Conservation (phyloP, 2,329 filamentous ascomycete species). For the Xylaria multiplex region DNA sequence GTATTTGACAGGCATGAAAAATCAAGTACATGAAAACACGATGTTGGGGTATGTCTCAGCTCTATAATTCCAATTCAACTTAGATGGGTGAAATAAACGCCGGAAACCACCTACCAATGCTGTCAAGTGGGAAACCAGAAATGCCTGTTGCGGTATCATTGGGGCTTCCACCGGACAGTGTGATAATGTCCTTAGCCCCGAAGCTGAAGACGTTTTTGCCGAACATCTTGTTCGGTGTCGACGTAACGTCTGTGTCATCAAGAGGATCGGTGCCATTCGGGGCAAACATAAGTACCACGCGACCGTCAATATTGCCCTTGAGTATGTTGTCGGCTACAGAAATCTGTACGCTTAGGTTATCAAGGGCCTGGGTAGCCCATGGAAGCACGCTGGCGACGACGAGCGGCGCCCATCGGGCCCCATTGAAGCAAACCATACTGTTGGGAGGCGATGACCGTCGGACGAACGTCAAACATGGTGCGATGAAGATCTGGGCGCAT, state of each 20-base stretch:
- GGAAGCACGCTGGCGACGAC: constrained; percentile 26
- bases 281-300: constrained; percentile 43
- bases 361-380: constrained; percentile 10
- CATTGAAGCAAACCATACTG: constrained; percentile 32
- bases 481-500: constrained; percentile 1
- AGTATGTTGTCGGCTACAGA: constrained; percentile 42
- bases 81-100: background rate
- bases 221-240: constrained; percentile 41
- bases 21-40: background rate
- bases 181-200: constrained; percentile 31
- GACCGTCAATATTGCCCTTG: constrained; percentile 35
- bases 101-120: constrained; percentile 28
- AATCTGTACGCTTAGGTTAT: constrained; percentile 37
- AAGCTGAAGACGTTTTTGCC: constrained; percentile 40
- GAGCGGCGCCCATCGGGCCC: constrained; percentile 31
- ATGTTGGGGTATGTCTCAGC: background rate
- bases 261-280: constrained; percentile 41
- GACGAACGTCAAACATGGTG: background rate
- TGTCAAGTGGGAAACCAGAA: constrained; percentile 36
- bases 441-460: constrained; percentile 1
- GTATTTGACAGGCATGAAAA: background rate
- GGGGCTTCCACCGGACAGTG: constrained; percentile 27
- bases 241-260: constrained; percentile 39
- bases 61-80: background rate
- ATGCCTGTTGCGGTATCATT: constrained; percentile 32